Base-by-base conservation (phyloP, 306 rosid genomes). In the Macrotyloma uniflorum region DNA sequence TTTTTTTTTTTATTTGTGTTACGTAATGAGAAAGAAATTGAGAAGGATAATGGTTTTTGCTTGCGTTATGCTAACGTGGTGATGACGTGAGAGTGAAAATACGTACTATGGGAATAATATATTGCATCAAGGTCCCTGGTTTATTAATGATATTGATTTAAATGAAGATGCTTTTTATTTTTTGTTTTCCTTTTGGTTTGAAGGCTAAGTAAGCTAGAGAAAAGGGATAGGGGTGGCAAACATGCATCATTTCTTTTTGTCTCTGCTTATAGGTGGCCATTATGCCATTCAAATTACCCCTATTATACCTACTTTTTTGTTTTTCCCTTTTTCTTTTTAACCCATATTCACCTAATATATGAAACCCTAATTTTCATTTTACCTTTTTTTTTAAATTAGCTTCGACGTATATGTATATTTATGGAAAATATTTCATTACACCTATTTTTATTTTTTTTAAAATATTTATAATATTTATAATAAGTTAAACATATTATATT, bases 191-290 rank as follows among this genome's bases (percentile, higher is more conserved):
- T 54, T 77, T 38, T 47, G 54, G 76, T 71, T 85, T 77, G 78
- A 86, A 67, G 45, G 58, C 63, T 84, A 77, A 80, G 82, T 80
- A 66, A 85, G 75, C 22, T 54, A 79, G 72, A 43, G 68, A 84
- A 70, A 77, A 53, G 64, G 47, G 58, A 71, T 61, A 32, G 86
- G 81, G 87, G 92, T 93, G 96, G 97, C 88, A 70, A 93, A 90
- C 96, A 90, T 35, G 77, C 86, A 93, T 93, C 97, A 93, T 93
- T 93, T 93, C 92, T 23, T 90, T 92, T 92, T 92, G 96, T 90
- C 97, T 86, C 85, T 85, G 78, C 79, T 88, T 86, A 79, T 86
- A 80, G 86, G 64, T 81, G 19, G 79, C 78, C 90, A 90, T 90
- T 80, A 89, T 87, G 74, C 53, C 88, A 35, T 83, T 87, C 79